Base-by-base conservation (phyloP, 345 rosid species). In the Camelina laxa region DNA sequence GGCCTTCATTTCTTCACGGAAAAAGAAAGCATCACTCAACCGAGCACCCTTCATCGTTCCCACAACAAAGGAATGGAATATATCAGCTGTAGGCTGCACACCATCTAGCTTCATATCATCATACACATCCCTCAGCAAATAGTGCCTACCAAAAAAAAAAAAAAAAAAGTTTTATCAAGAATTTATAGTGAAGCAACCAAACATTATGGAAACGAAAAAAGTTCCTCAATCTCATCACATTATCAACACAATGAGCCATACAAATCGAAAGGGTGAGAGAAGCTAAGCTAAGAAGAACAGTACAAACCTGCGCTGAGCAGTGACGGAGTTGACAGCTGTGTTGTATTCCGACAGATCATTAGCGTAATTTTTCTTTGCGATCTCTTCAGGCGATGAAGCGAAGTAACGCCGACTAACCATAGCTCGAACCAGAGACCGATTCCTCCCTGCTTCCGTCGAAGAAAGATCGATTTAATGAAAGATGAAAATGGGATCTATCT, bases 21-120 rank as follows among this genome's bases (percentile, higher is more conserved):
- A 95, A 74, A 75, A 95, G 81, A 90, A 80, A 19, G 93, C 93
- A 60, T 92, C 98, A 55, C 80, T 91, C 85, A 95, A 72, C 31
- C 96, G 93, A 54, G 94, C 82, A 6, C 97, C 92, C 80, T 85
- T 92, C 98, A 92, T 90, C 22, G 91, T 87, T 62, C 98, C 99
- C 57, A 86, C 82, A 11, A 90, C 84, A 85, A 92, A 79, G 13
- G 96, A 85, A 74, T 88, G 90, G 73, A 95, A 92, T 27, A 80
- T 77, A 64, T 92, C 97, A 67, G 91, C 78, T 33, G 81, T 83
- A 11, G 99, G 99, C 75, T 90, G 90, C 75, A 95, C 96, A 35
- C 96, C 98, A 72, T 95, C 99, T 60, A 95, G 82, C 89, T 85
- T 75, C 99, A 92, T 86, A 76, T 95, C 99, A 75, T 88, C 96